These are phyloP conservation scores for Teratosphaeria destructans DNA, from an alignment of 2,329 filamentous ascomycete species.

Conservation along the genomic window DNA sequence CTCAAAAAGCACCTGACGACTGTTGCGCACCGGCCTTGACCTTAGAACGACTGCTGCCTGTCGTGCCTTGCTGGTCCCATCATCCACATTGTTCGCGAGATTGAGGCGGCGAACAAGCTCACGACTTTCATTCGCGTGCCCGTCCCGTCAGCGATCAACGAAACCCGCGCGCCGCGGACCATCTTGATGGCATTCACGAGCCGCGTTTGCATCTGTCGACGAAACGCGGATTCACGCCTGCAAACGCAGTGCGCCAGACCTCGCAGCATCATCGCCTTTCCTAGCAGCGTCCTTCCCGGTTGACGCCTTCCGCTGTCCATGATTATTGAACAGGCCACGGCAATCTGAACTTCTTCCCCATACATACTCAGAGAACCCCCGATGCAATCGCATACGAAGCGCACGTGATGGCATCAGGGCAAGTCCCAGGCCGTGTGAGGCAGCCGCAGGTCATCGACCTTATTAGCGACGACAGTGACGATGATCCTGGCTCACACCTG, in stretches of 20 bases:
- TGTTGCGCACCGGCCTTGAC: not conserved
- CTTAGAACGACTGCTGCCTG: not conserved
- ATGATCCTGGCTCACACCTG: not conserved
- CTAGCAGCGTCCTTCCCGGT: not conserved
- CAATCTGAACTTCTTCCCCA: not conserved
- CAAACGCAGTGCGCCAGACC: not conserved
- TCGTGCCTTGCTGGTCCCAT: not conserved
- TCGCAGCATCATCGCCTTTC: not conserved
- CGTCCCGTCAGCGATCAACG: not conserved
- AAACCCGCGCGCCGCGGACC: not conserved
- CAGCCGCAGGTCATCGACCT: slow-evolving; percentile 15
- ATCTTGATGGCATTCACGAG: not conserved
- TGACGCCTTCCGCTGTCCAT: not conserved
- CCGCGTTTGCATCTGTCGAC: not conserved
- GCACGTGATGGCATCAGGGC: not conserved
- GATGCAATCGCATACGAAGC: not conserved
- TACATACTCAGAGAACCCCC: not conserved
- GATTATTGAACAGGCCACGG: not conserved
- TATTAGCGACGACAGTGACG: slow-evolving; percentile 13
- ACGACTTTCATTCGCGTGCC: no score
- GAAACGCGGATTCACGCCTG: not conserved
- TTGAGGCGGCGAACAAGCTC: not conserved
- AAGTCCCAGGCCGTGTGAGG: not conserved
- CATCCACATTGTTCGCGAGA: not conserved
- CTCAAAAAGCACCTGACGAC: not conserved